These are phyloP conservation scores for Alternaria atra DNA, from an alignment of 2,329 filamentous ascomycete genomes.

Conservation along the genomic window DNA sequence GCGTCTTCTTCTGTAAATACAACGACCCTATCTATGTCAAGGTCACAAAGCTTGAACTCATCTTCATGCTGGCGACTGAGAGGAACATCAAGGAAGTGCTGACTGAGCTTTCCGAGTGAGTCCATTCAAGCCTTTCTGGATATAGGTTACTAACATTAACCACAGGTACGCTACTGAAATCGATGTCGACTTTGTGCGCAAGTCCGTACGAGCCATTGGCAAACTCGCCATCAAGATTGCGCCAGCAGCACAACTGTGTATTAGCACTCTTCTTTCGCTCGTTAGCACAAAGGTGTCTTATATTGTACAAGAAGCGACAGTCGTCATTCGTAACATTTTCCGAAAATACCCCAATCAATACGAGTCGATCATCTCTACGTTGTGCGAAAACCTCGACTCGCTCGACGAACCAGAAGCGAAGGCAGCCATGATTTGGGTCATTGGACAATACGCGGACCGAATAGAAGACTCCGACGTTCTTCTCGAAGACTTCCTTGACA, in stretches of 20 bases:
- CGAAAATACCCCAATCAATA: slow-evolving; percentile 99
- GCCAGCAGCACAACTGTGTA: slow-evolving; percentile 87
- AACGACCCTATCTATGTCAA: slow-evolving; percentile 99
- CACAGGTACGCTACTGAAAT: slow-evolving; percentile 88
- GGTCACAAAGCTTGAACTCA: slow-evolving; percentile 96
- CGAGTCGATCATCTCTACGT: slow-evolving; percentile 93
- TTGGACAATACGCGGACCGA: slow-evolving; percentile 95
- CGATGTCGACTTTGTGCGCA: slow-evolving; percentile 97
- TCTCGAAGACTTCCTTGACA: slow-evolving; percentile 92
- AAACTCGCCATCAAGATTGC: slow-evolving; percentile 99
- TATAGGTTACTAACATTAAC: not conserved
- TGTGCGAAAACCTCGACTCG: slow-evolving; percentile 96
- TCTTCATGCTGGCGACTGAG: slow-evolving; percentile 97
- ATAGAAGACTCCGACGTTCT: slow-evolving; percentile 97
- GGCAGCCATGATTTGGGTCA: slow-evolving; percentile 99
- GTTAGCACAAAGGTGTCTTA: slow-evolving; percentile 99
- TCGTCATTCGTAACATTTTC: slow-evolving; percentile 99
- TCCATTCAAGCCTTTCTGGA: not conserved
- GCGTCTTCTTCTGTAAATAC: slow-evolving; percentile 99
- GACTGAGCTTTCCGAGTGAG: slow-evolving; percentile 87
- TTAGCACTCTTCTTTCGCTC: slow-evolving; percentile 89
- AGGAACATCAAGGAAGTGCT: slow-evolving; percentile 95
- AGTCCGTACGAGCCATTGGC: slow-evolving; percentile 95
- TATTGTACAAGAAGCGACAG: slow-evolving; percentile 98
- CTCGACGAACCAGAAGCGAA: slow-evolving; percentile 98